Evolutionary conservation across 2,329 filamentous ascomycete genomes (phyloP).

Genomic region (Pseudovirgaria hyperparasitica): DNA sequence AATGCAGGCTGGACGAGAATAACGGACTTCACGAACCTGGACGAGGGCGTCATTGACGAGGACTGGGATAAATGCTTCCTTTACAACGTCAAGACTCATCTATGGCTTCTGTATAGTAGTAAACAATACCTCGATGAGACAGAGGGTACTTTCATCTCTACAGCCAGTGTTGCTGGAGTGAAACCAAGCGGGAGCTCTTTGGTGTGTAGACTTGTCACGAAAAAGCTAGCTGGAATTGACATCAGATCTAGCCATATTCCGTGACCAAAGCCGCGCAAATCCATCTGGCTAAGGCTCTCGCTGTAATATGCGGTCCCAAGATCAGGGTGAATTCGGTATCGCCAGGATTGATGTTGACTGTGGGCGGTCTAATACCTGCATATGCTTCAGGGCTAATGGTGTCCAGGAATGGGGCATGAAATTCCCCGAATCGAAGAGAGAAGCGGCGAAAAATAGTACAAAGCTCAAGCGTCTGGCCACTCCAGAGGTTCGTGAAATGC

Average conservation of each 20-base stretch:
- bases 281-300: slow-evolving; percentile 54
- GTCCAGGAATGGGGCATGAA: slow-evolving; percentile 32
- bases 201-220: slow-evolving; percentile 8
- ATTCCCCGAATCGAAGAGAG: slow-evolving; percentile 32
- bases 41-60: slow-evolving; percentile 44
- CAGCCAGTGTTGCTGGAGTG: slow-evolving; percentile 51
- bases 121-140: slow-evolving; percentile 45
- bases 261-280: slow-evolving; percentile 66
- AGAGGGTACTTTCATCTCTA: slow-evolving; percentile 50
- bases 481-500: slow-evolving; percentile 28
- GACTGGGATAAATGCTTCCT: slow-evolving; percentile 56
- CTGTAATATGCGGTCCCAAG: slow-evolving; percentile 48
- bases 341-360: slow-evolving; percentile 52
- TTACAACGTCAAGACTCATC: slow-evolving; percentile 44
- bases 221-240: slow-evolving; percentile 31
- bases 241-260: slow-evolving; percentile 55
- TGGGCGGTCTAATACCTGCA: neutral
- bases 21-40: slow-evolving; percentile 43
- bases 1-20: slow-evolving; percentile 52
- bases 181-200: slow-evolving; percentile 50
- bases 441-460: slow-evolving; percentile 29
- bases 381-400: neutral
- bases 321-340: slow-evolving; percentile 52
- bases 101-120: slow-evolving; percentile 43
- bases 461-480: slow-evolving; percentile 40